These are phyloP conservation scores for Diplodia intermedia DNA, from an alignment of 2,329 filamentous ascomycete species.

Conservation along the genomic window DNA sequence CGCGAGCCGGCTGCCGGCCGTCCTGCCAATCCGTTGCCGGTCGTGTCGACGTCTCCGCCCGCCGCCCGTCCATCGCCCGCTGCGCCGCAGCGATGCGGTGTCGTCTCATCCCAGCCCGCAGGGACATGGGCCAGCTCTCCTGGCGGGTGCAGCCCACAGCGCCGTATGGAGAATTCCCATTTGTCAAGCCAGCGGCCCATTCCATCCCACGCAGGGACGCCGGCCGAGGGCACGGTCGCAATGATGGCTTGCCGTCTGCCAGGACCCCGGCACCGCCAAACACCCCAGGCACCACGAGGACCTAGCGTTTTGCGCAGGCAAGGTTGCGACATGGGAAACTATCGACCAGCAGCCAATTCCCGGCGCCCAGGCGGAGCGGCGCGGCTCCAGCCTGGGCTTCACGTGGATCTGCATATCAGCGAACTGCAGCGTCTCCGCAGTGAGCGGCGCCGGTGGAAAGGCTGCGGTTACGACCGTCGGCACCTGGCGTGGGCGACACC, in stretches of 20 bases:
- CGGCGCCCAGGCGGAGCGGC: conserved; percentile 11
- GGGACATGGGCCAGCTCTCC: conserved; percentile 13
- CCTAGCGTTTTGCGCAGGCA: background rate
- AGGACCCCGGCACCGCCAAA: conserved; percentile 7
- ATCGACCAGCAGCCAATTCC: background rate
- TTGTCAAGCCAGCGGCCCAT: conserved; percentile 12
- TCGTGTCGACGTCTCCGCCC: background rate
- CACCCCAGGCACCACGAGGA: conserved; percentile 16
- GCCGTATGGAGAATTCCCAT: conserved; percentile 23
- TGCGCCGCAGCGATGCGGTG: conserved; percentile 15
- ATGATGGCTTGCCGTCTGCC: conserved; percentile 10
- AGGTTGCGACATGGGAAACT: conserved; percentile 1
- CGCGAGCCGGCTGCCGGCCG: conserved; percentile 3
- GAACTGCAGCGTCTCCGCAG: background rate
- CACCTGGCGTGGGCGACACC: conserved; percentile 12
- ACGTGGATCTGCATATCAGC: conserved; percentile 13
- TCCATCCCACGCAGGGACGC: conserved; percentile 27
- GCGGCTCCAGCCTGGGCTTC: background rate
- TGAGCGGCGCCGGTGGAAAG: background rate
- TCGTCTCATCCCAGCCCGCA: conserved; percentile 24
- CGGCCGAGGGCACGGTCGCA: conserved; percentile 25
- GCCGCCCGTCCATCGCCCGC: conserved; percentile 3
- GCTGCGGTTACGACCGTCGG: conserved; percentile 4
- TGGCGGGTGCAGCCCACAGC: conserved; percentile 6
- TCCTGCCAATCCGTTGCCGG: conserved; percentile 7